Evolutionary conservation across 768 basidiomycete genomes (phyloP).

Genomic region (Strobilomyces confusus): DNA sequence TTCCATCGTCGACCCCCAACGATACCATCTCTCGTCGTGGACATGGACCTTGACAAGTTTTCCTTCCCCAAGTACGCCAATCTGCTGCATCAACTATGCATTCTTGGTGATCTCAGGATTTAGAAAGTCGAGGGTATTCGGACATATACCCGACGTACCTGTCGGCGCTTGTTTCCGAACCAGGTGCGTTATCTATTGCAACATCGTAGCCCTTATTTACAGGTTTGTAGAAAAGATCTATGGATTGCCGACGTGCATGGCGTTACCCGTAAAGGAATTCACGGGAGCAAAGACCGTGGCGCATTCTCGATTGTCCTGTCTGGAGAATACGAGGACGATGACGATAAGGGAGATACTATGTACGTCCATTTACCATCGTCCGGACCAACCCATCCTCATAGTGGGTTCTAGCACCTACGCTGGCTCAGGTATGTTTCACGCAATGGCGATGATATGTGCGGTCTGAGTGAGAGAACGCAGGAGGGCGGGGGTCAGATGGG

Average conservation of each 20-base stretch:
- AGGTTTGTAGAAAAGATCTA: constrained; percentile 16
- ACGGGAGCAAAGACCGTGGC: constrained; percentile 29
- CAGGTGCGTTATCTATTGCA: constrained; percentile 1
- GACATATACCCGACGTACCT: constrained; percentile 27
- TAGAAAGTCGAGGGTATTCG: constrained; percentile 12
- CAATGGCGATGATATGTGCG: background rate
- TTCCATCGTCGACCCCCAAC: background rate
- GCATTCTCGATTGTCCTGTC: constrained; percentile 42
- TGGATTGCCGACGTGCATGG: constrained; percentile 34
- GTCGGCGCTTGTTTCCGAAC: constrained; percentile 20
- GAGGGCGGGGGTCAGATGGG: constrained; percentile 14
- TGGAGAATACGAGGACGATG: constrained; percentile 40
- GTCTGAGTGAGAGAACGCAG: constrained; percentile 3
- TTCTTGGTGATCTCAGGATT: background rate
- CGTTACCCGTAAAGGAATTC: constrained; percentile 34
- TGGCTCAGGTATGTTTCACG: constrained; percentile 26
- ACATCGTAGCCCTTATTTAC: background rate
- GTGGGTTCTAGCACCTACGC: constrained; percentile 28
- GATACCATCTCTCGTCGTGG: no score
- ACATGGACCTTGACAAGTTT: no score
- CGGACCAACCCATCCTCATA: background rate
- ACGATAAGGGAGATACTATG: constrained; percentile 36
- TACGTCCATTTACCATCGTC: constrained; percentile 14
- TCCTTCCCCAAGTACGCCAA: background rate
- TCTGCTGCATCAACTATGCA: background rate